Evolutionary conservation across 371 early-diverging fungal genomes (phyloP).

Genomic region (Edhazardia aedis): DNA sequence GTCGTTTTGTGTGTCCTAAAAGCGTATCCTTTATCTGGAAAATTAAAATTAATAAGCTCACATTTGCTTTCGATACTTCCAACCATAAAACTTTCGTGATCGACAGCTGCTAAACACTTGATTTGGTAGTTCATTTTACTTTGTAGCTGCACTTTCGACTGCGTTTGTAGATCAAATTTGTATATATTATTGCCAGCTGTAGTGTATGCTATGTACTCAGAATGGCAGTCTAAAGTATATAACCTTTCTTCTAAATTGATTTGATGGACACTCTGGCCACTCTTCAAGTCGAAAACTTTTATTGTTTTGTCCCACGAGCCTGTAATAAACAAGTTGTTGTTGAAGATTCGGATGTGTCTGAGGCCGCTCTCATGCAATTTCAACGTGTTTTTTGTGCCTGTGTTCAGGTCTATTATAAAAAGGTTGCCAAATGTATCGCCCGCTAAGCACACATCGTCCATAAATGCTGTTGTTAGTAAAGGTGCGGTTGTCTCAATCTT

Average conservation of each 20-base stretch:
- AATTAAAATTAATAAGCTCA: conserved; percentile 21
- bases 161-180: conserved; percentile 16
- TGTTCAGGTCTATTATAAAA: conserved; percentile 23
- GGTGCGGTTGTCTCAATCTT: conserved; percentile 28
- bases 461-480: conserved; percentile 19
- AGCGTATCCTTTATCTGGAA: conserved; percentile 4
- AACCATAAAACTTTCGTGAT: conserved; percentile 19
- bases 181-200: conserved; percentile 24
- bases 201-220: conserved; percentile 17
- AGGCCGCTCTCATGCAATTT: conserved; percentile 30
- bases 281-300: conserved; percentile 37
- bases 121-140: conserved; percentile 34
- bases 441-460: conserved; percentile 23
- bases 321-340: conserved; percentile 33
- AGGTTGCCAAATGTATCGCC: conserved; percentile 39
- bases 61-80: conserved; percentile 40
- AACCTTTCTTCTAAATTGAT: conserved; percentile 28
- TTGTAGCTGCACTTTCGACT: conserved; percentile 7
- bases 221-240: conserved; percentile 37
- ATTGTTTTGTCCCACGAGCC: conserved; percentile 44
- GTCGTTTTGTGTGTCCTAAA: conserved; percentile 35
- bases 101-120: conserved; percentile 15
- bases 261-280: conserved; percentile 16
- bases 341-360: conserved; percentile 16
- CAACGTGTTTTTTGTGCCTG: conserved; percentile 7